phyloP scores from a whole-genome alignment of 108 stramenopile species.

The Fistulifera solaris region DNA sequence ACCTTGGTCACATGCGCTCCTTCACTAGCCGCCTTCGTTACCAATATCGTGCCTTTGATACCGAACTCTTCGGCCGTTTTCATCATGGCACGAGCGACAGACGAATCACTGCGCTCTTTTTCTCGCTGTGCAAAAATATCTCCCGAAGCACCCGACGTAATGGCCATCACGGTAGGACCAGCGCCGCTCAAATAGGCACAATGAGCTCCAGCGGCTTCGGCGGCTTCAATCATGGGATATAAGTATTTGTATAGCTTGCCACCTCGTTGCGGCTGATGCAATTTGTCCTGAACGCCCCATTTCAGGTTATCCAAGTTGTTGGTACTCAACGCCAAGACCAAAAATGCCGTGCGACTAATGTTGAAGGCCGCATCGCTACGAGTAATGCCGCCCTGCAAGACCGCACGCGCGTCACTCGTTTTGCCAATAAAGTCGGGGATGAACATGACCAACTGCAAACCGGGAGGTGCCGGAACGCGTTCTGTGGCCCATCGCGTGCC shows the following conservation, averaged over 20 bases:
- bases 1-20: conserved; percentile 80
- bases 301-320: conserved; percentile 89
- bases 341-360: conserved; percentile 91
- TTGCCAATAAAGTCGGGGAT: conserved; percentile 96
- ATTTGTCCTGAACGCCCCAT: conserved; percentile 84
- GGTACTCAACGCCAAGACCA: conserved; percentile 85
- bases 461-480: conserved; percentile 83
- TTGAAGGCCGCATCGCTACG: conserved; percentile 92
- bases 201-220: conserved; percentile 87
- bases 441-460: conserved; percentile 92
- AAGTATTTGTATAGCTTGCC: conserved; percentile 86
- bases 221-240: conserved; percentile 91
- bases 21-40: conserved; percentile 68
- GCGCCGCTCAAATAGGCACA: conserved; percentile 93
- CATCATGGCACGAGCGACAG: conserved; percentile 94
- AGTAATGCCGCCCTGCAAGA: conserved; percentile 64
- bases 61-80: conserved; percentile 66
- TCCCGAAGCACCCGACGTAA: conserved; percentile 91
- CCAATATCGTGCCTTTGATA: conserved; percentile 69
- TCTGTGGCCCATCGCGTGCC: conserved; percentile 92
- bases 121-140: conserved; percentile 97
- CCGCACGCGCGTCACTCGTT: conserved; percentile 84
- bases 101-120: conserved; percentile 88
- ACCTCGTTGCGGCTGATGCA: conserved; percentile 97
- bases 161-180: conserved; percentile 96